These are phyloP conservation scores for Pythium aphanidermatum DNA, from an alignment of 352 stramenopile species.

Conservation along the genomic window DNA sequence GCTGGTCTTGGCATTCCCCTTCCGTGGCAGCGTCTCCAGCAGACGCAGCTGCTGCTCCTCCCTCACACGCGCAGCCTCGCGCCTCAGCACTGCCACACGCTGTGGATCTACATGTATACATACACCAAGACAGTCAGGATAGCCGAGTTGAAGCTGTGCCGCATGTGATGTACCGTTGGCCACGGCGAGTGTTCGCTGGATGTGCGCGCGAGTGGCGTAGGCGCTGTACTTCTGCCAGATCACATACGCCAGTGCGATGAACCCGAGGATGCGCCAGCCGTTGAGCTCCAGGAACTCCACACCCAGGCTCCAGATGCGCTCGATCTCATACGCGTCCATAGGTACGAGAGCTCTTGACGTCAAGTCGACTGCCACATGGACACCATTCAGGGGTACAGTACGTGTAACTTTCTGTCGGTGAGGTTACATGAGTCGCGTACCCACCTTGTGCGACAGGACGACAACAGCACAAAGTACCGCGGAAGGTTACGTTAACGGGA, in stretches of 20 bases:
- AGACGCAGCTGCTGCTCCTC: conserved; percentile 44
- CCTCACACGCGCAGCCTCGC: conserved; percentile 52
- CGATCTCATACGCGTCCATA: conserved; percentile 5
- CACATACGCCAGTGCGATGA: conserved; percentile 22
- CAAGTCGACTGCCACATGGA: no score
- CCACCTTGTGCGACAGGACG: no score
- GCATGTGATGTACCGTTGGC: conserved; percentile 42
- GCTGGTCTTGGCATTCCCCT: conserved; percentile 2
- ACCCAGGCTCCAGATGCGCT: conserved; percentile 6
- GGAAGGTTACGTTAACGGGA: no score
- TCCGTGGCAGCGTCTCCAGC: conserved; percentile 22
- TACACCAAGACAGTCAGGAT: conserved; percentile 9
- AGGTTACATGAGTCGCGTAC: no score
- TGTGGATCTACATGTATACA: conserved; percentile 29
- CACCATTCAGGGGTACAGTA: background rate
- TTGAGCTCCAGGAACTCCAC: conserved; percentile 32
- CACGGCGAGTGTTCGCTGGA: conserved; percentile 24
- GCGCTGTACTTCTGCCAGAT: conserved; percentile 21
- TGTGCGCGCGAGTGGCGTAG: conserved; percentile 25
- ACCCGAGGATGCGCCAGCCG: conserved; percentile 46
- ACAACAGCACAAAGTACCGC: no score
- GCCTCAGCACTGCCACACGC: conserved; percentile 44
- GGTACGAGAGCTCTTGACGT: no score
- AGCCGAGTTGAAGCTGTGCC: no score
- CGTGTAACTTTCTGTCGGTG: conserved; percentile 8